Conservation (phyloP, 805 yeast species). For the Metschnikowia colocasiae region DNA sequence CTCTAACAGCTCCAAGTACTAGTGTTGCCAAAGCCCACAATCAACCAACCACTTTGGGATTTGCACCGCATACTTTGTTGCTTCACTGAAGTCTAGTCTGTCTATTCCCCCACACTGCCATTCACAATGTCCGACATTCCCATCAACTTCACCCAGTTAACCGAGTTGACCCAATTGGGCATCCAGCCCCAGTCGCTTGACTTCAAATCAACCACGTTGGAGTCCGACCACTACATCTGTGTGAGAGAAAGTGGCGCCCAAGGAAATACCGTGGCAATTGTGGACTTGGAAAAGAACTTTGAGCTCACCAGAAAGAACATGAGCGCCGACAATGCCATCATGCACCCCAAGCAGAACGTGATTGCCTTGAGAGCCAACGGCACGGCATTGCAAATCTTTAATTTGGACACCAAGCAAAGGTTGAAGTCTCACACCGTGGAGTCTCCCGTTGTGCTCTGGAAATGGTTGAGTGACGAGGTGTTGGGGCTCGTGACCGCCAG, state of each 20-base stretch:
- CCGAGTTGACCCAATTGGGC: conserved; percentile 82
- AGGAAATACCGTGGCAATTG: conserved; percentile 90
- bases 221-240: conserved; percentile 87
- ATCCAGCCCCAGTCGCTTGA: conserved; percentile 82
- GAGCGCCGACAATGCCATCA: conserved; percentile 96
- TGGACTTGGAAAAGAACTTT: conserved; percentile 77
- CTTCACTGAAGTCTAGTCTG: neutral
- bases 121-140: conserved; percentile 62
- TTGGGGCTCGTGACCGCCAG: conserved; percentile 84
- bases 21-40: conserved; percentile 8
- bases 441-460: conserved; percentile 93
- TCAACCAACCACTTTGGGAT: conserved; percentile 10
- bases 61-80: conserved; percentile 2
- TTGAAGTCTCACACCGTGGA: conserved; percentile 80
- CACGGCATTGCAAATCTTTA: conserved; percentile 91
- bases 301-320: conserved; percentile 83
- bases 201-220: conserved; percentile 90
- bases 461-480: conserved; percentile 72
- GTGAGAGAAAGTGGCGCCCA: conserved; percentile 59
- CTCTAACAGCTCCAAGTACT: conserved; percentile 7
- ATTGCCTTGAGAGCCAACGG: conserved; percentile 95
- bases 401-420: conserved; percentile 81
- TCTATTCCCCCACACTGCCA: neutral
- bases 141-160: conserved; percentile 92
- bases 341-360: conserved; percentile 88